Base-by-base conservation (phyloP, 352 stramenopile species). In the Pythium coloratum region DNA sequence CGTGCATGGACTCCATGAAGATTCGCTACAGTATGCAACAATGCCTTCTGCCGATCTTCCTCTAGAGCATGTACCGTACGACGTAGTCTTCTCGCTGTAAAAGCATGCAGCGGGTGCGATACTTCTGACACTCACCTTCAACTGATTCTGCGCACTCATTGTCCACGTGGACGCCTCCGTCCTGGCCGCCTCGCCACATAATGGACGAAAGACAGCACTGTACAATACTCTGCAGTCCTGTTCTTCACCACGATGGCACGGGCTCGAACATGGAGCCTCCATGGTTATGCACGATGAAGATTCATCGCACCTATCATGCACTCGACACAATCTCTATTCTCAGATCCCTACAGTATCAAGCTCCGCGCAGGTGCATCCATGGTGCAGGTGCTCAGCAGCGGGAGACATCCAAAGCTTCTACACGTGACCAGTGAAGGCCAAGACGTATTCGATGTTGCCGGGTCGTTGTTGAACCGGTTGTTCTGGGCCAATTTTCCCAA, bases 401-500 rank as follows among this genome's bases (percentile, higher is more conserved):
- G 20, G 20, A 24, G 20, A 18, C 38, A 9, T 7, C 38, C 38
- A 46, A 9, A 9, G 38, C 38, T 46, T 46, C 9, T 46, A 46
- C 38, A 14, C 38, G 34, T 40, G 38, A 14, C 38, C 5, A 46
- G 13, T 14, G 38, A 46, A 46, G 38, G 18, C 13, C 8, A 13
- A 44, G 10, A 30, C 13, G 16, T n/a, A 12, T 42, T 51, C 20
- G 18, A n/a, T 30, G 44, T 51, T 51, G 44, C 44, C 4, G 16
- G 20, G 18, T 51, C 44, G 44, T 51, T 51, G 44, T 51, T 51
- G 44, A 51, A 51, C 44, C 18, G 44, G 16, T 20, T 51, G 44
- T 51, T 24, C n/a, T 24, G 16, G 6, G 20, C 44, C 44, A 51
- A 51, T 32, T 32, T 51, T 51, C 44, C 42, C 20, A 14, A 42